Base-by-base conservation (phyloP, 169 alveolate genomes). In the Toxoplasma gondii region DNA sequence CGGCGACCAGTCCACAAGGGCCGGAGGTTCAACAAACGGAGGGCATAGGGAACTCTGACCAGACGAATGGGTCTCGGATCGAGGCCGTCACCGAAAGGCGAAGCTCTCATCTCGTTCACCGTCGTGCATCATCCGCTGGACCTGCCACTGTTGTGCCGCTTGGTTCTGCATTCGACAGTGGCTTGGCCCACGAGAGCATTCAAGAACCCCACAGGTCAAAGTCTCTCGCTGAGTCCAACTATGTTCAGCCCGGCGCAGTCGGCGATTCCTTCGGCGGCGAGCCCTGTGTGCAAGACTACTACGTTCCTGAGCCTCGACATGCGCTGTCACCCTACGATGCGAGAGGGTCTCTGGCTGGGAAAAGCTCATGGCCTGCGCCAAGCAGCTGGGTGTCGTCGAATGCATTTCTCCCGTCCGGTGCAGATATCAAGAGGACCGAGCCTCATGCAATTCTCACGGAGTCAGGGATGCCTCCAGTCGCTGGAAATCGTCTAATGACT, bases 321-420 rank as follows among this genome's bases (percentile, higher is more conserved):
- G 53, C 87, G 22, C 45, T 78, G 29, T 78, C 87, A 0, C 87
- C 87, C 45, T 34, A 31, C 45, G 87, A 78, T 38, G 53, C 87
- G 31, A 22, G 87, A 7, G 87, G 87, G 31, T 16, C 87, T 34
- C 87, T 78, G 44, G 87, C 87, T 44, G 44, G 87, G 2, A 78
- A 39, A 39, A 78, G 43, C 53, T 22, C 87, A 7, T 78, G 87
- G 87, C 87, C 87, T 19, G 45, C 87, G 27, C 87, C 87, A 9
- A 78, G 87, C 27, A 78, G 87, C 44, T 78, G 87, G 87, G 43
- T 16, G 45, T 78, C 87, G 16, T 78, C 87, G 45, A 78, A 78
- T 39, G 87, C 87, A 0, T 78, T 78, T 34, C 87, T 38, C 34
- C 78, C 78, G 12, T 64, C 36, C 34, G 78, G 78, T 29, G 78